Evolutionary conservation across 345 rosid species (phyloP), one percentile per base, ranked within the genome.

Genomic region (Abelmoschus esculentus): DNA sequence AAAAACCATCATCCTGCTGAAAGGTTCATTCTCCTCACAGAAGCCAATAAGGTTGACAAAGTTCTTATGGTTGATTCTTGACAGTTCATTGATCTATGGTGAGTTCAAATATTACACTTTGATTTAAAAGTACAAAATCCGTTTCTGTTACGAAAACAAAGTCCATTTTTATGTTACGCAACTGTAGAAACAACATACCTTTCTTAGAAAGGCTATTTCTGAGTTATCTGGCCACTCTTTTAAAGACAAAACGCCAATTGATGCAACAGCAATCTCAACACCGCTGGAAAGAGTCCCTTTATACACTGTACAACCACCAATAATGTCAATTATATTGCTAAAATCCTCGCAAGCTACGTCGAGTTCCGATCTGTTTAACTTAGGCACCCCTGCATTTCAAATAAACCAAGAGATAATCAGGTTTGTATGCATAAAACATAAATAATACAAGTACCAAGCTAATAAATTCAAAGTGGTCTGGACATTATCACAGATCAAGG

Each of bases 341-440:
- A 96, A 96, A 80, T 96, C 99, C 81, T 96, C 99, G 58, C 99
- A 96, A 22, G 99, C 99, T 80, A 90, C 85, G 78, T 96, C 96
- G 75, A 96, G 78, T 72, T 96, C 98, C 2, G 86, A 47, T 55
- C 89, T 83, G 76, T 90, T 92, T 73, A 95, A 75, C 85, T 95
- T 95, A 8, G 99, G 99, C 57, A 95, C 98, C 50, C 99, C 99
- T 91, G 82, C 63, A 73, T 75, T 74, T 75, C 53, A 34, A 32
- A 77, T 12, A 15, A 12, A 40, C 44, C 10, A 7, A 13, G 32
- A 46, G 2, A 13, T 2, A 3, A 13, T 3, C 14, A 47, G 52
- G 18, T 13, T 14, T 49, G 15, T 49, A 49, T 15, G 53, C 53
- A 49, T 49, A 13, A 13, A 49, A 49, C 53, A 5, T 4, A 67